phyloP scores from a whole-genome alignment of 768 basidiomycete species.

The Mycena polygramma region DNA sequence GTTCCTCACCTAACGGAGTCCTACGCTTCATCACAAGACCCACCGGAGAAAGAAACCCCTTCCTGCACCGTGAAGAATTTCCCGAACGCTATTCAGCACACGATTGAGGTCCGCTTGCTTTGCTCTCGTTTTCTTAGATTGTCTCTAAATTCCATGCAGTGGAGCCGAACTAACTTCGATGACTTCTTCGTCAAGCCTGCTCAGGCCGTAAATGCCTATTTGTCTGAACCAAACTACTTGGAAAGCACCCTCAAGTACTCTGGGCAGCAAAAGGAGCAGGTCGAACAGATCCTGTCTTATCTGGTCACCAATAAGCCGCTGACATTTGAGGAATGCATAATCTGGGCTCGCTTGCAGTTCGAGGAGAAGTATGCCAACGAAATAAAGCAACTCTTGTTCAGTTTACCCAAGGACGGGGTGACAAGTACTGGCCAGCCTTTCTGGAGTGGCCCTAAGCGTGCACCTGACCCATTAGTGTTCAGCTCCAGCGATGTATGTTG shows the following conservation, averaged over 20 bases:
- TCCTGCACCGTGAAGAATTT: constrained; percentile 99
- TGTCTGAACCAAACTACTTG: constrained; percentile 95
- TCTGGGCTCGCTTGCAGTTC: constrained; percentile 96
- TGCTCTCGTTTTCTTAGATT: background rate
- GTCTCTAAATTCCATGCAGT: constrained; percentile 58
- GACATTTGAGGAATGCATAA: constrained; percentile 96
- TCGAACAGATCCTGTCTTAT: constrained; percentile 89
- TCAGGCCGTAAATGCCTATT: constrained; percentile 94
- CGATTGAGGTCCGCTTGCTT: constrained; percentile 81
- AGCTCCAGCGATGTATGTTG: constrained; percentile 85
- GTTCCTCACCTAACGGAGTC: constrained; percentile 96
- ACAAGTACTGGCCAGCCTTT: constrained; percentile 96
- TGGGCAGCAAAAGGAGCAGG: constrained; percentile 91
- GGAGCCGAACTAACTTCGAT: constrained; percentile 95
- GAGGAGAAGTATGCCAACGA: constrained; percentile 94
- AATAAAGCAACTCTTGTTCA: constrained; percentile 93
- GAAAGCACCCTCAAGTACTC: constrained; percentile 92
- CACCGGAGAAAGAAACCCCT: constrained; percentile 97
- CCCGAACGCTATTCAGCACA: constrained; percentile 97
- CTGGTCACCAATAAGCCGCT: constrained; percentile 94
- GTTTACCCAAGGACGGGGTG: constrained; percentile 93
- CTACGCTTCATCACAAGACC: constrained; percentile 97
- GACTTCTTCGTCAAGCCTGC: constrained; percentile 93
- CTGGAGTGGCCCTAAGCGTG: constrained; percentile 99
- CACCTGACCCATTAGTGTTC: constrained; percentile 91